Conservation (phyloP, 1,284 basidiomycete genomes). For the Xanthoconium separans region DNA sequence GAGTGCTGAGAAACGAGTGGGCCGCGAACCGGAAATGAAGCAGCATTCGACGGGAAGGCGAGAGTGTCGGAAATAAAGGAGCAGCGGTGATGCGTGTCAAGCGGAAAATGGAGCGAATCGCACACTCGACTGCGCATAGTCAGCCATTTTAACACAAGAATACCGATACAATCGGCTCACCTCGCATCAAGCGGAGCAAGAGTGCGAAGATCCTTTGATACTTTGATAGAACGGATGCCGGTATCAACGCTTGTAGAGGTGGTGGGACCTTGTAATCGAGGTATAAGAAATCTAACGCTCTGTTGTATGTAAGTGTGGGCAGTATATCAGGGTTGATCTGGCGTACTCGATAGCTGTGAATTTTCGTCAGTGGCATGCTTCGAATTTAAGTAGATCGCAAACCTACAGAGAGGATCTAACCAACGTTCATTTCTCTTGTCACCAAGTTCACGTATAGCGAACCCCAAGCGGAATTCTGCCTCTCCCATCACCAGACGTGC, state of each 20-base stretch:
- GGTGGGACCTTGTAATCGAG: conserved; percentile 82
- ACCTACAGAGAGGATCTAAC: conserved; percentile 74
- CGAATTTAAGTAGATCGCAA: not conserved
- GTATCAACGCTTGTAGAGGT: conserved; percentile 69
- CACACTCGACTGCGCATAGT: conserved; percentile 59
- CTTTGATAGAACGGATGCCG: conserved; percentile 69
- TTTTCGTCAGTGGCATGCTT: conserved; percentile 9
- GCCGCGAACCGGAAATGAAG: conserved; percentile 72
- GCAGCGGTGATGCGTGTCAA: conserved; percentile 45
- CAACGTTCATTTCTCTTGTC: conserved; percentile 69
- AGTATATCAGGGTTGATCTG: conserved; percentile 42
- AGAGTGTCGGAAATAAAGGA: conserved; percentile 61
- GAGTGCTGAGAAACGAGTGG: conserved; percentile 62
- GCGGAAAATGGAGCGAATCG: conserved; percentile 64
- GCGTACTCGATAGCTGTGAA: conserved; percentile 28
- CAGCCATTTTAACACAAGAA: conserved; percentile 1
- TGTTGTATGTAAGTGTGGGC: conserved; percentile 46
- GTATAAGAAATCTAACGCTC: conserved; percentile 85
- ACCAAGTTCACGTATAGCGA: conserved; percentile 73
- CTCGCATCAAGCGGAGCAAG: conserved; percentile 73
- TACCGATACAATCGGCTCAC: conserved; percentile 36
- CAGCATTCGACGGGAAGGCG: conserved; percentile 50
- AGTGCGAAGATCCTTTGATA: conserved; percentile 82
- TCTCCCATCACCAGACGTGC: conserved; percentile 48
- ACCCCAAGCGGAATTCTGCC: conserved; percentile 77